Conservation (phyloP, 345 rosid genomes). For the Gossypium sturtianum region DNA sequence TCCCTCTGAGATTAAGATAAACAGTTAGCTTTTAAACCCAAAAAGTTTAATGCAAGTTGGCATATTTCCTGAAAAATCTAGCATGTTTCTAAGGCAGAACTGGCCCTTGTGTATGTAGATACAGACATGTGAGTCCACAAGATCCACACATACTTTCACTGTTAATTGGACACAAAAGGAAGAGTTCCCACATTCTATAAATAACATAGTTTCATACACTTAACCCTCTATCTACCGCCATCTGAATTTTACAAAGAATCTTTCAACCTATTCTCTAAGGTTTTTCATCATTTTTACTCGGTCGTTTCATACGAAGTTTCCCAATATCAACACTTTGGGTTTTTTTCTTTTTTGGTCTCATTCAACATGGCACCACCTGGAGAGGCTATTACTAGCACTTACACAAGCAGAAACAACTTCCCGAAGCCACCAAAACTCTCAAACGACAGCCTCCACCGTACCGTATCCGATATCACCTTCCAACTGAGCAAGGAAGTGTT, state of each 20-base stretch:
- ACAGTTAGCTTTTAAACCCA: neutral
- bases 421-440: conserved; percentile 59
- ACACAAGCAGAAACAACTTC: conserved; percentile 28
- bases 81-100: conserved; percentile 21
- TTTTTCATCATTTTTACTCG: neutral
- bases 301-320: neutral
- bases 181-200: conserved; percentile 19
- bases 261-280: neutral
- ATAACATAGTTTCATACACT: conserved; percentile 13
- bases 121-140: conserved; percentile 31
- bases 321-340: neutral
- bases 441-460: conserved; percentile 49
- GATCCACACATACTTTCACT: conserved; percentile 29
- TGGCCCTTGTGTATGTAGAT: conserved; percentile 7
- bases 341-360: too few species aligned
- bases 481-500: conserved; percentile 42
- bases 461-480: conserved; percentile 56
- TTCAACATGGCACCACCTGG: conserved; percentile 63
- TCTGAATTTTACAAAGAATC: neutral
- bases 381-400: conserved; percentile 27
- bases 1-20: neutral
- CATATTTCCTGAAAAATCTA: conserved; percentile 24
- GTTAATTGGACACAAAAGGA: conserved; percentile 1
- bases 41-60: neutral
- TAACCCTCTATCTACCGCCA: neutral